Percentiles rank a stretch among this genome's conserved stretches.
Conservation (phyloP, 2,329 filamentous ascomycete genomes). For the Trichophyton equinum region DNA sequence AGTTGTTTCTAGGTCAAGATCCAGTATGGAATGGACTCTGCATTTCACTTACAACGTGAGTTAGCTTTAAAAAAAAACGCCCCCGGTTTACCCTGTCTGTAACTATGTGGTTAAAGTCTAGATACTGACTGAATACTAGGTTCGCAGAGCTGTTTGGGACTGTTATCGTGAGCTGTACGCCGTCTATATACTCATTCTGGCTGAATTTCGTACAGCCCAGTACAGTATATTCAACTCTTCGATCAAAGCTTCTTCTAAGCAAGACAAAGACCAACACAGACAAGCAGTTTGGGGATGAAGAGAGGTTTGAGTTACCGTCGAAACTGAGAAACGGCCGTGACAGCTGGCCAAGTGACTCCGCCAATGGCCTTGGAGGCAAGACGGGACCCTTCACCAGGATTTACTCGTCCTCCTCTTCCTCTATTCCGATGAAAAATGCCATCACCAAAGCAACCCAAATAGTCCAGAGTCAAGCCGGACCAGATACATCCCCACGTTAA, state of each 20-base stretch:
- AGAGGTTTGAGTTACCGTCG: neutral
- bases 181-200: neutral
- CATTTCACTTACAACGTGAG: constrained; percentile 2
- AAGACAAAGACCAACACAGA: neutral
- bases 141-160: constrained; percentile 1
- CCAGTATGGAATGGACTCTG: neutral
- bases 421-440: neutral
- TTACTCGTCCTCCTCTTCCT: no score
- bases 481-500: no score
- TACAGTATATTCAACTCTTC: neutral
- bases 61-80: neutral
- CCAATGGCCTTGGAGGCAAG: neutral
- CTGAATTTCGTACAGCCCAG: neutral
- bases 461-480: neutral
- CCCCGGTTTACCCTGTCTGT: no score
- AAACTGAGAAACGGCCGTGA: neutral
- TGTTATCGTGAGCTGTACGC: neutral
- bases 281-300: neutral
- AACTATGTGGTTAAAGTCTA: no score
- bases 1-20: neutral
- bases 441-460: neutral
- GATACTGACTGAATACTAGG: neutral
- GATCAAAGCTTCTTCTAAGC: neutral
- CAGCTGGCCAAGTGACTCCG: neutral
- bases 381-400: neutral